Evolutionary conservation across 2,329 filamentous ascomycete genomes (phyloP).

Genomic region (Colletotrichum eremochloae): DNA sequence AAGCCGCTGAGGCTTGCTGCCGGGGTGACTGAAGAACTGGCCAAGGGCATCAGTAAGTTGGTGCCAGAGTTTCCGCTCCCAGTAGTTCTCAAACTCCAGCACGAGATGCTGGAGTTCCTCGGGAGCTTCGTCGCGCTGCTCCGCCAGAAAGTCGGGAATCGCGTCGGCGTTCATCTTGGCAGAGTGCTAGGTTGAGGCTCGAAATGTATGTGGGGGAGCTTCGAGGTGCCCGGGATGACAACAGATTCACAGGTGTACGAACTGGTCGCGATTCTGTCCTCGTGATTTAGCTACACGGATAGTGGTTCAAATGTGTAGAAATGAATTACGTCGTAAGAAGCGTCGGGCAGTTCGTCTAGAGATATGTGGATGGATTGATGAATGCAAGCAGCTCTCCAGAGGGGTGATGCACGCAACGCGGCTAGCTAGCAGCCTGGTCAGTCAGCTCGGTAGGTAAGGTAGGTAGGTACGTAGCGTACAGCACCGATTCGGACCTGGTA

Average conservation of each 20-base stretch:
- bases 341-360: conserved; percentile 6
- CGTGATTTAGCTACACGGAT: background rate
- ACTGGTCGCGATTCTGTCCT: background rate
- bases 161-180: conserved; percentile 82
- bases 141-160: conserved; percentile 91
- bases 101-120: conserved; percentile 90
- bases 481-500: conserved; percentile 17
- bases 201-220: conserved; percentile 26
- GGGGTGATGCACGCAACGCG: conserved; percentile 48
- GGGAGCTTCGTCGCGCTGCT: conserved; percentile 89
- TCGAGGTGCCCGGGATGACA: conserved; percentile 24
- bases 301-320: background rate
- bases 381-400: conserved; percentile 32
- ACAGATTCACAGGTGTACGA: conserved; percentile 2
- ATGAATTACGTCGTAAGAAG: conserved; percentile 3
- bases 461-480: conserved; percentile 18
- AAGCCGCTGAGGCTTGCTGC: conserved; percentile 87
- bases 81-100: conserved; percentile 93
- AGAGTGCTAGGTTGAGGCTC: conserved; percentile 21
- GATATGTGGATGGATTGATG: conserved; percentile 33
- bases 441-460: conserved; percentile 13
- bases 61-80: conserved; percentile 99
- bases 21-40: conserved; percentile 86
- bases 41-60: conserved; percentile 93
- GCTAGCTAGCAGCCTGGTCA: conserved; percentile 56